Evolutionary conservation across 2,329 filamentous ascomycete genomes (phyloP), one percentile per base, ranked within the genome.

Genomic region (Botrytis deweyae): DNA sequence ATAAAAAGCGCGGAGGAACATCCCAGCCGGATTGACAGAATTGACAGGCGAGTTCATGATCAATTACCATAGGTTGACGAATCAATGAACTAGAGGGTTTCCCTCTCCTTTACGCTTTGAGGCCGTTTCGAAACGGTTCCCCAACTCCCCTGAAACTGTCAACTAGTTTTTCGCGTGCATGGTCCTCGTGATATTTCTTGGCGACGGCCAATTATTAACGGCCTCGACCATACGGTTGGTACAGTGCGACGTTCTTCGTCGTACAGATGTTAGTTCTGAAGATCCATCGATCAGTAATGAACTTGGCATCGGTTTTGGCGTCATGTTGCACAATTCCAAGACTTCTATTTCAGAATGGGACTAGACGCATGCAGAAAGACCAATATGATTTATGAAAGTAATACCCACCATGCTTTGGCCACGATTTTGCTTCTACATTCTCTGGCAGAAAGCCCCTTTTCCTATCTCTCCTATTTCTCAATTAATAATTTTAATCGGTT

Each of bases 61-160:
- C 4, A 29, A 58, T 8, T 58, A 33, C 6, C 14, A 52, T 16
- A 67, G 16, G 44, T n/a, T 14, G 36, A 38, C 42, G 20, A 66
- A 52, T 49, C 65, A 55, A 18, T n/a, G 25, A 55, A 55, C 33
- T 67, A 36, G 65, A 55, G 22, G 6, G 16, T 67, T 55, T 40
- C 65, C 18, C 38, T 52, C 8, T 8, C 25, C 36, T 40, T 52
- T 42, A 18, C 70, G 70, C 59, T 72, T 65, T 58, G 61, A 22
- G 18, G 25, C 59, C n/a, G 70, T 72, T 72, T 72, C 70, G 44
- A 65, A 63, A 63, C 61, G 61, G 25, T 65, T 72, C 44, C 52
- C 20, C 67, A 61, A 61, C 52, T 61, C 38, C 70, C 42, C 36
- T 72, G 70, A 72, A 72, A 72, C 65, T 40, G 33, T 40, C 64